Evolutionary conservation across 352 stramenopile genomes (phyloP), one percentile per base, ranked within the genome.

Genomic region (Phytophthora podocarpi): DNA sequence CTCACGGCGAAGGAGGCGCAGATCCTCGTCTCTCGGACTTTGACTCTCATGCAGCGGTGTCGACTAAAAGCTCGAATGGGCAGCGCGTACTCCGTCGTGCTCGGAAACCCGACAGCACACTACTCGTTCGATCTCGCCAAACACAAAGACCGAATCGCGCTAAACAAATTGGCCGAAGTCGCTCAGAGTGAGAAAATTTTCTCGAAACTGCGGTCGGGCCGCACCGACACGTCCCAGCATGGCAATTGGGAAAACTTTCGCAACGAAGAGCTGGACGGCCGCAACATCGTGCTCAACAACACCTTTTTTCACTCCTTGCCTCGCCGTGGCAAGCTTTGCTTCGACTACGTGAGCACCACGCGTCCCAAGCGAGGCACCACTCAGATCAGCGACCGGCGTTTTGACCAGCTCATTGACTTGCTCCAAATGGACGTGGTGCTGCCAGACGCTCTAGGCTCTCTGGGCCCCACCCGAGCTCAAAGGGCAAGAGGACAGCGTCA

Each of bases 191-290:
- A 97, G 51, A 93, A 94, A 59, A 67, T 89, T 9, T 92, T 92
- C 35, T 90, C 79, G 3, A 82, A 74, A 41, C 48, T 74, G 49
- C 82, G 70, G 3, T 90, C 74, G 3, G 62, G 68, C 4, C 72
- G 78, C 1, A 60, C 70, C 8, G 86, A 97, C 40, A 97, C 84
- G 18, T 94, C 83, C 6, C 89, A 97, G 68, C 87, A 97, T 32
- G 87, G 86, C 20, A 95, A 97, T 52, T 97, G 88, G 86, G 82
- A 96, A 59, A 97, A 97, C 60, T 97, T 97, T 47, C 81, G 91
- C 36, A 97, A 97, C 46, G 91, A 97, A 72, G 76, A 76, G 31
- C 80, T 96, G 18, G 88, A 96, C 40, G 85, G 85, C 8, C 62
- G 84, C 36, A 67, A 62, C 4, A 67, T 97, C 4, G 73, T 88